Evolutionary conservation across 2,329 filamentous ascomycete species (phyloP).

Genomic region (Penicillium sp.): DNA sequence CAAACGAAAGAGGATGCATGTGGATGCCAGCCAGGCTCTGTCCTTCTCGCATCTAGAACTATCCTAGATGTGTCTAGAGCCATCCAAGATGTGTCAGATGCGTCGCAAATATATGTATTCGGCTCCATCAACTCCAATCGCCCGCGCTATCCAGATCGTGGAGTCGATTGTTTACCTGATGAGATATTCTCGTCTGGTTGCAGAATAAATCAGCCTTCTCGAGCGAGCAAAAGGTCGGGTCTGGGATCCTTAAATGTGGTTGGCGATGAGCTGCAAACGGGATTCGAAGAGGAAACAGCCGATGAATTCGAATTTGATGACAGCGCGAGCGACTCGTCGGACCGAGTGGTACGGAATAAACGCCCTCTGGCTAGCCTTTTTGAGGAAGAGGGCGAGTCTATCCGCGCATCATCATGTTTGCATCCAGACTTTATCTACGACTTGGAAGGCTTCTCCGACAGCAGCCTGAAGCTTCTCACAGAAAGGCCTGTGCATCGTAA

Average conservation of each 20-base stretch:
- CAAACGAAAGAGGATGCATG: conserved; percentile 48
- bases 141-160: background rate
- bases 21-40: conserved; percentile 41
- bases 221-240: background rate
- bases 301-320: background rate
- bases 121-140: background rate
- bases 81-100: conserved; percentile 34
- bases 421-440: conserved; percentile 22
- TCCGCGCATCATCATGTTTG: conserved; percentile 7
- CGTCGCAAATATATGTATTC: conserved; percentile 34
- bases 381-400: conserved; percentile 27
- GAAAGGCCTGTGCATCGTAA: conserved; percentile 27
- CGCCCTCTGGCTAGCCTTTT: conserved; percentile 18
- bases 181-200: conserved; percentile 40
- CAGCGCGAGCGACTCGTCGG: background rate
- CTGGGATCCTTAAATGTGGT: background rate
- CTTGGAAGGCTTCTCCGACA: conserved; percentile 16
- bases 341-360: conserved; percentile 4
- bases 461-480: conserved; percentile 14
- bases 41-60: conserved; percentile 25
- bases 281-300: background rate
- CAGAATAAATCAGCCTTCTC: conserved; percentile 20
- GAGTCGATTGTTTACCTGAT: conserved; percentile 19
- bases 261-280: background rate
- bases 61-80: conserved; percentile 42